These are phyloP conservation scores for Daucus carota DNA, from an alignment of 129 eudicot species.

Conservation along the genomic window DH1_v3.0 NC_030384.2:42412001-42412500, in stretches of 20 bases:
- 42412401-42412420: neutral
- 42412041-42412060: neutral
- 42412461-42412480: slow-evolving; percentile 21
- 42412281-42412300: slow-evolving; percentile 6
- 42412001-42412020: neutral
- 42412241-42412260: slow-evolving; percentile 1
- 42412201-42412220: neutral
- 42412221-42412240: neutral
- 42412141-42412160: no score
- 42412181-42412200: neutral
- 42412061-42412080: neutral
- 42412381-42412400: neutral
- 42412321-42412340: neutral
- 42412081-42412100: neutral
- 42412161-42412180: neutral
- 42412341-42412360: neutral
- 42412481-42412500: slow-evolving; percentile 22
- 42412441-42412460: slow-evolving; percentile 23
- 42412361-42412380: neutral
- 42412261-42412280: slow-evolving; percentile 1
- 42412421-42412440: neutral
- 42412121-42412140: no score
- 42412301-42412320: neutral
- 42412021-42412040: neutral
- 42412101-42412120: neutral